Evolutionary conservation across 352 stramenopile genomes (phyloP), one percentile per base, ranked within the genome.

Genomic region (Lagenidium giganteum): DNA sequence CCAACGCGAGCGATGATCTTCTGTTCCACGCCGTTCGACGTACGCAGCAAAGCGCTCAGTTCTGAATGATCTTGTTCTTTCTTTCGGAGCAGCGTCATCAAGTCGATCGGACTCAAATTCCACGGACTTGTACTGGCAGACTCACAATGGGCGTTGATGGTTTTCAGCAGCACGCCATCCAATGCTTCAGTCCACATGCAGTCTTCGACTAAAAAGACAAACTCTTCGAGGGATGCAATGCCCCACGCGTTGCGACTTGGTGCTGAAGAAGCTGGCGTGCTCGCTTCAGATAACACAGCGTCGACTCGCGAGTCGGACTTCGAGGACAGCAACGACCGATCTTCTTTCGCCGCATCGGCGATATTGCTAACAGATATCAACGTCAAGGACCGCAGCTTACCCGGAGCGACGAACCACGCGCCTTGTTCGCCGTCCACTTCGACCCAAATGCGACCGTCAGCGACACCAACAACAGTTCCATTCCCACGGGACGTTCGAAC

Each of bases 361-460:
- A 9, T 4, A 20, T 20, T 24, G 25, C 13, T 44, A 2, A 59
- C 36, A 11, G 25, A 55, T 14, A 60, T 49, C 11, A 63, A 28
- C 18, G 60, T 47, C 20, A 76, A 8, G 5, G 59, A 41, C 1
- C 62, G 63, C 9, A 87, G 26, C 17, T 81, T 83, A 12, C 56
- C 76, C 32, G 68, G 68, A 34, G 84, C 64, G 40, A 87, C 79
- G 42, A 82, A 92, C 81, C 81, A 93, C 14, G 57, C 57, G 28
- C 81, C 77, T n/a, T 70, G 22, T n/a, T 91, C 71, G 6, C 61
- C 77, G 21, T 93, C 81, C 0, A 89, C 67, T 39, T 85, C 54
- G 7, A 90, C 57, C 81, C 81, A 93, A n/a, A 90, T 38, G 14
- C 67, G 55, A n/a, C 58, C 51, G n/a, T 59, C 51, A 7, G 67